Evolutionary conservation across 192 early-diverging fungal species (phyloP), one percentile per base, ranked within the genome.

Genomic region (Backusella psychrophila): DNA sequence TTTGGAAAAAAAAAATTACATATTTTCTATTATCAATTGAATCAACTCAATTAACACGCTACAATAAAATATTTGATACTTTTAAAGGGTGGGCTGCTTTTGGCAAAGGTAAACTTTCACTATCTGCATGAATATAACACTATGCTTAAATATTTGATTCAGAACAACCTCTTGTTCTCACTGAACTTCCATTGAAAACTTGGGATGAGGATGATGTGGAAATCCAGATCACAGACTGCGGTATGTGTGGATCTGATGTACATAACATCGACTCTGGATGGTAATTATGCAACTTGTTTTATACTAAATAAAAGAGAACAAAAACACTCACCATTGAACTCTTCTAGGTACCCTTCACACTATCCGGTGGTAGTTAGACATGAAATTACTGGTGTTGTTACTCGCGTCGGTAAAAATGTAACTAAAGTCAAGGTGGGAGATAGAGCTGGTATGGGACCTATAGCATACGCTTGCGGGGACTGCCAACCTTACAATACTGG

Each of bases 171-270:
- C 69, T 71, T 71, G 26, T 71, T 71, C 69, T 26, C 26, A 71
- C 26, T 7, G 26, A 71, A 29, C 29, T 71, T 31, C 19, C 19
- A 9, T 39, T 71, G 15, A 36, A 39, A 19, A 71, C 8, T 15
- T 71, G 38, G 31, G 77, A 80, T 15, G 80, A 75, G 17, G 73
- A 87, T 52, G 77, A 82, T 65, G 83, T 89, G 34, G 87, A 89
- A 46, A 81, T 89, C 14, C 75, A 83, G 3, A 79, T 87, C 38
- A 77, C 72, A 19, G 86, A 92, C 83, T 92, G 91, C 53, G 93
- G 93, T 71, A 91, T 96, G 68, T 96, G 93, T 80, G 90, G 86
- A 56, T 89, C 90, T 4, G 95, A 96, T 81, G 74, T 93, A 41
- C 91, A 95, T 81, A 91, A 85, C 35, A 81, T 89, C 15, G 29